Conservation (phyloP, 257 asterid genomes). For the Salvia miltiorrhiza region DNA sequence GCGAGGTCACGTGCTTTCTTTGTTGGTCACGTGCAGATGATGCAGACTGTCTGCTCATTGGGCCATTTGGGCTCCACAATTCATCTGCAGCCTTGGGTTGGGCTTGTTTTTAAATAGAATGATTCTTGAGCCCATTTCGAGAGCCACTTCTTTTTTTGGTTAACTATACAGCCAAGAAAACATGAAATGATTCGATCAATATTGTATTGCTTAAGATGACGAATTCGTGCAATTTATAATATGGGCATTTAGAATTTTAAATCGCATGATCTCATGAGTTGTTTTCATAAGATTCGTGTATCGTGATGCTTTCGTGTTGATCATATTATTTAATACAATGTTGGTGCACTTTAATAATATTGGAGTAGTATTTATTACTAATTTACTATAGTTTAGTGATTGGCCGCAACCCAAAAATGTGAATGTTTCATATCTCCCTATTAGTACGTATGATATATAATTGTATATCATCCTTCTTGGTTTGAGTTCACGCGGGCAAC, state of each 20-base stretch:
- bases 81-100: neutral
- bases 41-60: neutral
- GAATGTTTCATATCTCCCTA: too few species aligned
- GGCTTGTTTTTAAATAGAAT: neutral
- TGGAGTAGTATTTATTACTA: too few species aligned
- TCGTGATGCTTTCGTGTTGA: neutral
- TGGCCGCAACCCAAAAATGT: too few species aligned
- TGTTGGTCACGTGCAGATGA: slow-evolving; percentile 11
- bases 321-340: neutral
- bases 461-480: too few species aligned
- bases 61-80: neutral
- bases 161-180: neutral
- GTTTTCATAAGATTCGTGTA: neutral
- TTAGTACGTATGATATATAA: too few species aligned
- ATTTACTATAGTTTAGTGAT: too few species aligned
- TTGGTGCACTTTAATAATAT: neutral
- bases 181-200: neutral
- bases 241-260: neutral
- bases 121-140: neutral
- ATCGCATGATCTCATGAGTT: neutral
- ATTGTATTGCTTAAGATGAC: neutral
- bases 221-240: neutral
- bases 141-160: neutral
- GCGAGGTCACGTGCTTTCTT: slow-evolving; percentile 27
- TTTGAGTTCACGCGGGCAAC: too few species aligned